A percentile compares a stretch with the other conserved stretches of the same genome.
Conservation (phyloP, 805 yeast species). For the Candida palmyrensis region DNA sequence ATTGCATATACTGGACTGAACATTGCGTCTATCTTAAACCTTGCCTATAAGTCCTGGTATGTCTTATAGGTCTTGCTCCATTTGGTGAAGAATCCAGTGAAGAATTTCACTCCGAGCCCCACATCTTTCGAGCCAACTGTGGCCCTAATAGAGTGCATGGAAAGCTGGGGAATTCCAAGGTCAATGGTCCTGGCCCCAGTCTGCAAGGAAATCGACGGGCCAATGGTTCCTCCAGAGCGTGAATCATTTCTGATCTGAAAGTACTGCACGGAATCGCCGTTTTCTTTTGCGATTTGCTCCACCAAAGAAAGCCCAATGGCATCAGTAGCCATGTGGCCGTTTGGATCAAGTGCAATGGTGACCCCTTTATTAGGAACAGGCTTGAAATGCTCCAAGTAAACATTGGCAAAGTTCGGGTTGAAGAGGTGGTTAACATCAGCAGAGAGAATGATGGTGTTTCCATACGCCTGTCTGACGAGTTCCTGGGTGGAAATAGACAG, state of each 20-base stretch:
- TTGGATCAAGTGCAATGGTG: constrained; percentile 67
- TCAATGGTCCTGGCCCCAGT: constrained; percentile 77
- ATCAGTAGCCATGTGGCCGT: constrained; percentile 83
- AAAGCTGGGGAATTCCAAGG: constrained; percentile 75
- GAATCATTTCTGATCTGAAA: constrained; percentile 85
- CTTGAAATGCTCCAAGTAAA: constrained; percentile 71
- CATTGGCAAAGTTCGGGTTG: constrained; percentile 70
- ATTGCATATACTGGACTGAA: too few relatives aligned
- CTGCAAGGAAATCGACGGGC: constrained; percentile 59
- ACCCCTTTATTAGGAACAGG: constrained; percentile 78
- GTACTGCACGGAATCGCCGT: constrained; percentile 66
- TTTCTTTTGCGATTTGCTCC: constrained; percentile 61
- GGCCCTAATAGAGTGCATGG: constrained; percentile 86
- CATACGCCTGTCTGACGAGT: constrained; percentile 41
- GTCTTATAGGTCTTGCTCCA: constrained; percentile 60
- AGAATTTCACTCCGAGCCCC: constrained; percentile 68
- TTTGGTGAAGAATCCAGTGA: constrained; percentile 59
- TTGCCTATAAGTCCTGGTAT: constrained; percentile 41
- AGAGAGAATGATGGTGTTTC: constrained; percentile 74
- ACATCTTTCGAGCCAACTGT: constrained; percentile 74
- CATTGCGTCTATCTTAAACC: too few relatives aligned
- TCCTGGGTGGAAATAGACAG: constrained; percentile 21
- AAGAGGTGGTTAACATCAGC: constrained; percentile 82
- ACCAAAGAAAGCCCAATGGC: constrained; percentile 64
- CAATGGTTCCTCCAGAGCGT: constrained; percentile 86